A percentile compares a stretch with the other conserved stretches of the same genome.
Conservation (phyloP, 352 stramenopile genomes). For the Phytophthora fragariae region DNA sequence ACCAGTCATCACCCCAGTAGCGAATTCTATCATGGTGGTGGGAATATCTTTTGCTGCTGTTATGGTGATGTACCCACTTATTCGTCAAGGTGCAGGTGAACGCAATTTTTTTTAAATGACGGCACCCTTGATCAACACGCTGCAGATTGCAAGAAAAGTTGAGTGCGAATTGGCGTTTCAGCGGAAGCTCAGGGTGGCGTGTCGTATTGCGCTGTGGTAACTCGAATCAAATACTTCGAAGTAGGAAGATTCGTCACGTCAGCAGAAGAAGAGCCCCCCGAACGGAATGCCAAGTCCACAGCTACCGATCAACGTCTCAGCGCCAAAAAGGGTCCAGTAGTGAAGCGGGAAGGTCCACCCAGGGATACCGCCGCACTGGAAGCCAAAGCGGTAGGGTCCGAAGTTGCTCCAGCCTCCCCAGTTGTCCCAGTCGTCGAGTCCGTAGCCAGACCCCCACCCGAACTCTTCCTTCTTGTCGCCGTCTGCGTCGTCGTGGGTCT, state of each 20-base stretch:
- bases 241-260: background rate
- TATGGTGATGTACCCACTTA: too few species aligned
- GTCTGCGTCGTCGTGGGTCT: background rate
- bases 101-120: too few species aligned
- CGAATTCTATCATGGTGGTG: too few species aligned
- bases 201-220: background rate
- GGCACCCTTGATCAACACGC: too few species aligned
- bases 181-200: background rate
- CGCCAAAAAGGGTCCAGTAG: constrained; percentile 44
- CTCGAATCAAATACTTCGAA: too few species aligned
- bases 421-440: background rate
- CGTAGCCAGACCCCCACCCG: constrained; percentile 52
- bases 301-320: constrained; percentile 18
- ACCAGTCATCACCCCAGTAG: too few species aligned
- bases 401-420: too few species aligned
- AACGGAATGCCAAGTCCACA: constrained; percentile 23
- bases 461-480: background rate
- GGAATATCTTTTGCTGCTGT: too few species aligned
- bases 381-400: constrained; percentile 77
- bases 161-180: too few species aligned
- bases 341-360: constrained; percentile 45
- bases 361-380: constrained; percentile 20
- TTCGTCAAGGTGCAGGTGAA: too few species aligned
- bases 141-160: too few species aligned
- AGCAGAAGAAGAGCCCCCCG: constrained; percentile 35